Evolutionary conservation across 345 rosid genomes (phyloP).

Genomic region (Draba incana): DNA sequence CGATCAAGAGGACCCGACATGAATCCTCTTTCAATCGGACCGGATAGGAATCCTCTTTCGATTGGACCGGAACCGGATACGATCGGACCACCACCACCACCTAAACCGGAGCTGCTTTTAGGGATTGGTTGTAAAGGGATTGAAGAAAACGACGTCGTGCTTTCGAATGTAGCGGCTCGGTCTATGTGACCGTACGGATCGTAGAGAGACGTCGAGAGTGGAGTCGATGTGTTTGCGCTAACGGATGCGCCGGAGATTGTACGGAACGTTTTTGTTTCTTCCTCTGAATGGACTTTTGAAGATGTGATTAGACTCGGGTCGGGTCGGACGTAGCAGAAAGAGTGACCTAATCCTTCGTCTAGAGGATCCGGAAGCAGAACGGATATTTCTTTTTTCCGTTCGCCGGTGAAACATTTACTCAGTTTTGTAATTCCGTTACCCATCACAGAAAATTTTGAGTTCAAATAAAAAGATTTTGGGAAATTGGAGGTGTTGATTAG

Average conservation of each 20-base stretch:
- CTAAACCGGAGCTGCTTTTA: conserved; percentile 43
- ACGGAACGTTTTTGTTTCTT: conserved; percentile 69
- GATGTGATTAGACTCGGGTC: conserved; percentile 57
- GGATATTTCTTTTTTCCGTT: conserved; percentile 49
- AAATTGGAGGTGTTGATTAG: background rate
- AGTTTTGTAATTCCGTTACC: conserved; percentile 83
- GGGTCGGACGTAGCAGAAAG: conserved; percentile 85
- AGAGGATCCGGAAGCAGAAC: conserved; percentile 54
- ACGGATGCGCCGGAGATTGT: conserved; percentile 94
- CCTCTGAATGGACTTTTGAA: conserved; percentile 79
- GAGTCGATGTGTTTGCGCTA: conserved; percentile 90
- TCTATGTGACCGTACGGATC: conserved; percentile 63
- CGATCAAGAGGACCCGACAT: conserved; percentile 87
- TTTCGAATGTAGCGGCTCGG: conserved; percentile 82
- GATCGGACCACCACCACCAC: conserved; percentile 48
- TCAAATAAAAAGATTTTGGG: conserved; percentile 20
- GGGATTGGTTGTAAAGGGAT: conserved; percentile 86
- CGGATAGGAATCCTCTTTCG: conserved; percentile 79
- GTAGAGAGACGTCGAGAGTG: conserved; percentile 73
- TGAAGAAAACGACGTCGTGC: conserved; percentile 76
- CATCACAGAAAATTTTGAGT: conserved; percentile 43
- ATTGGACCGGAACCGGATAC: conserved; percentile 67
- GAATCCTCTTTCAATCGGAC: conserved; percentile 85
- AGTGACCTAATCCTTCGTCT: conserved; percentile 87
- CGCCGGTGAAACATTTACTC: conserved; percentile 64